Percentiles rank a stretch among this genome's conserved stretches.
Conservation (phyloP, 2,329 filamentous ascomycete species). For the Ceratocystis destructans region DNA sequence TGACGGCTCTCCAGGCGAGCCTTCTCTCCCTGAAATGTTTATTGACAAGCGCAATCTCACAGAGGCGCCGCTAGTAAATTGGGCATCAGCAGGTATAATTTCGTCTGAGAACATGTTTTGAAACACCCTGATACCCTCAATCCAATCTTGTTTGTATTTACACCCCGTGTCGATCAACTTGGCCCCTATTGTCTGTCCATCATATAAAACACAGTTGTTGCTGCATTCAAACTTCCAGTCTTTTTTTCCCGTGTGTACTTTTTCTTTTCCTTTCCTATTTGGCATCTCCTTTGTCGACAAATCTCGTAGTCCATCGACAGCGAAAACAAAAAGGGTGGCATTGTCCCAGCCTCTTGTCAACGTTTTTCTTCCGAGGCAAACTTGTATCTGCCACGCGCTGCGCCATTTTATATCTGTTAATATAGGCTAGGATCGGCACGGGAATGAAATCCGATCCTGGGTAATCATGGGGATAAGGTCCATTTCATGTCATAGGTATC, state of each 20-base stretch:
- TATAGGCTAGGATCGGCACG: too few relatives aligned
- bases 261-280: too few relatives aligned
- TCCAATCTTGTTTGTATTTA: neutral
- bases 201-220: neutral
- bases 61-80: slow-evolving; percentile 1
- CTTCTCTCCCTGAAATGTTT: neutral
- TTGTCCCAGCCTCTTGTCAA: too few relatives aligned
- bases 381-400: too few relatives aligned
- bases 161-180: neutral
- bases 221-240: neutral
- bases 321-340: too few relatives aligned
- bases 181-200: neutral
- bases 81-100: neutral
- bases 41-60: slow-evolving; percentile 2
- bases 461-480: too few relatives aligned
- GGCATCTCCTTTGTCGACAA: neutral
- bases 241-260: neutral
- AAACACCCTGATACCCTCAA: neutral
- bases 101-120: neutral
- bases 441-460: too few relatives aligned
- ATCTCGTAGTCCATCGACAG: neutral
- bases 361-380: too few relatives aligned
- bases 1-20: slow-evolving; percentile 10
- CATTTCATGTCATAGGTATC: too few relatives aligned
- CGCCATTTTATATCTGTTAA: too few relatives aligned